A percentile compares a stretch with the other conserved stretches of the same genome.
These are phyloP conservation scores for Cladosporium colombiae DNA, from an alignment of 2,329 filamentous ascomycete species.

Conservation along the genomic window DNA sequence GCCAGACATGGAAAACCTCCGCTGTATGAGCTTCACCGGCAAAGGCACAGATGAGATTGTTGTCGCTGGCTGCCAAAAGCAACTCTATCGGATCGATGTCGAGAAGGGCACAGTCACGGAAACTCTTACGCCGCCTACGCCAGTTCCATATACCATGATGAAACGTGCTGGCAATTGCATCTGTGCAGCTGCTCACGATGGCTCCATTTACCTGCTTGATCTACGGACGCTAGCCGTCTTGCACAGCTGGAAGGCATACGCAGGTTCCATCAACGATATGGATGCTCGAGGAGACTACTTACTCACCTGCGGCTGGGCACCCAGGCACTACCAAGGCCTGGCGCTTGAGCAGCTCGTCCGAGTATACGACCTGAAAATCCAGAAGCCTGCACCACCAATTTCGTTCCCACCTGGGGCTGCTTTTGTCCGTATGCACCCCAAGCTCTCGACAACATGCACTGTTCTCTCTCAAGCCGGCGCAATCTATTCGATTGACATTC, in stretches of 20 bases:
- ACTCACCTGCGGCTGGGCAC: slow-evolving; percentile 90
- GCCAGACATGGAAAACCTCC: slow-evolving; percentile 78
- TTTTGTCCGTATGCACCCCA: slow-evolving; percentile 93
- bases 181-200: slow-evolving; percentile 82
- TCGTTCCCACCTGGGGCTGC: slow-evolving; percentile 90
- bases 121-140: slow-evolving; percentile 34
- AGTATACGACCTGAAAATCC: slow-evolving; percentile 91
- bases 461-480: slow-evolving; percentile 90
- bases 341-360: slow-evolving; percentile 93
- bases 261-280: slow-evolving; percentile 90
- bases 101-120: slow-evolving; percentile 53
- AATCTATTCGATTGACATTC: slow-evolving; percentile 92
- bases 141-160: slow-evolving; percentile 82
- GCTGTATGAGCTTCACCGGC: slow-evolving; percentile 94
- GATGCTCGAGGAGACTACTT: slow-evolving; percentile 94
- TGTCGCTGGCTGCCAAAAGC: slow-evolving; percentile 80
- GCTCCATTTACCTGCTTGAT: slow-evolving; percentile 83
- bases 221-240: slow-evolving; percentile 73
- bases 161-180: slow-evolving; percentile 82
- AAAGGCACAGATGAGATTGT: slow-evolving; percentile 81
- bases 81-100: slow-evolving; percentile 76
- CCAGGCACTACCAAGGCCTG: slow-evolving; percentile 74
- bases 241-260: slow-evolving; percentile 89
- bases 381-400: slow-evolving; percentile 84
- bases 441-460: slow-evolving; percentile 91